Percentiles rank a stretch among this genome's conserved stretches.
Conservation (phyloP, 192 early-diverging fungal genomes). For the Spizellomyces punctatus region DNA sequence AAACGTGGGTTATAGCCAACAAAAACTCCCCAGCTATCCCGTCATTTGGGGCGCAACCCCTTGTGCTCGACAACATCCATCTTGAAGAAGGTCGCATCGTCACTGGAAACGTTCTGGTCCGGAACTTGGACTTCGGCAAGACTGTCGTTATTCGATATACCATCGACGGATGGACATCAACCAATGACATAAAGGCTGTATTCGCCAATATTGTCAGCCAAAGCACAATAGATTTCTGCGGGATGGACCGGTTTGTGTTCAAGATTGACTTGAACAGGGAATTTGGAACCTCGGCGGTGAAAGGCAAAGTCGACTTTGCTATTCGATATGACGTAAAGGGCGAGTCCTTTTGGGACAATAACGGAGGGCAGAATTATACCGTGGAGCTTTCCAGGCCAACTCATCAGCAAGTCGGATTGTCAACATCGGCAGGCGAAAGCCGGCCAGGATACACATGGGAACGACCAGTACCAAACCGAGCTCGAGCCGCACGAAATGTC, state of each 20-base stretch:
- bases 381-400: constrained; percentile 6
- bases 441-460: constrained; percentile 3
- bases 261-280: constrained; percentile 57
- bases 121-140: constrained; percentile 89
- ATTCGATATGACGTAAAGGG: constrained; percentile 69
- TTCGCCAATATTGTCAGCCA: constrained; percentile 61
- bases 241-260: constrained; percentile 76
- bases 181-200: constrained; percentile 63
- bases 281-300: not conserved
- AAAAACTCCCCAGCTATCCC: constrained; percentile 38
- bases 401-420: not conserved
- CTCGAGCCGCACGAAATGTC: not conserved
- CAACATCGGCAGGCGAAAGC: not conserved
- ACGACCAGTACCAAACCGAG: not conserved
- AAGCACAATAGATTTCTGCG: constrained; percentile 34
- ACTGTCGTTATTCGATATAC: constrained; percentile 78
- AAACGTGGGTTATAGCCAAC: constrained; percentile 22
- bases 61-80: constrained; percentile 62
- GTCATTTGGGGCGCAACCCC: constrained; percentile 47
- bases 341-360: constrained; percentile 92
- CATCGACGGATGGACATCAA: constrained; percentile 78
- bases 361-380: constrained; percentile 79
- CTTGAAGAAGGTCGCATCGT: constrained; percentile 56
- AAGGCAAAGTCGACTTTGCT: constrained; percentile 38
- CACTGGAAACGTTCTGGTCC: constrained; percentile 71